These are phyloP conservation scores for Panicum hallii DNA, from an alignment of 202 grass and related monocot species.

Conservation along the genomic window DNA sequence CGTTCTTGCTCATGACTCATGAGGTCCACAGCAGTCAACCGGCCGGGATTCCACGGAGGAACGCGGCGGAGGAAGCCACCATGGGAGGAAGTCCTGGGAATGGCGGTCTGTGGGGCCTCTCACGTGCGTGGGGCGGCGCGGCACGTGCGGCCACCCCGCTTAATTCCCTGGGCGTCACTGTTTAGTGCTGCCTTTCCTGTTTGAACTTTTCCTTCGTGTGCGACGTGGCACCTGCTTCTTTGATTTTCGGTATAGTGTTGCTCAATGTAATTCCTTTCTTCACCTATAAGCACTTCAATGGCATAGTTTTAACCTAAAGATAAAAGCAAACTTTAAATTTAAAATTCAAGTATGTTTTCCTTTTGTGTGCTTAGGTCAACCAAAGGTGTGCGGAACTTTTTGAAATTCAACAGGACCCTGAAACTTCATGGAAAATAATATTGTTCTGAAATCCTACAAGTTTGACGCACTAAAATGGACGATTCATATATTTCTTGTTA, in stretches of 20 bases:
- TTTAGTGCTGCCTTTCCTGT: slow-evolving; percentile 20
- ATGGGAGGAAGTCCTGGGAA: slow-evolving; percentile 18
- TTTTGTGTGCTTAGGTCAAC: no score
- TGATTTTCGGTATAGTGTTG: slow-evolving; percentile 24
- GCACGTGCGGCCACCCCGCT: slow-evolving; percentile 50
- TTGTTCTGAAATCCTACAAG: no score
- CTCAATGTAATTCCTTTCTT: background rate
- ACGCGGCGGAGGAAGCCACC: slow-evolving; percentile 3
- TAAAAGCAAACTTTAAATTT: background rate
- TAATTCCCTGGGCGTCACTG: slow-evolving; percentile 19
- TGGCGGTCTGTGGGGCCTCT: slow-evolving; percentile 52
- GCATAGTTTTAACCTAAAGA: background rate
- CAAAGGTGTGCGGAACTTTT: background rate
- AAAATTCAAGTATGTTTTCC: background rate
- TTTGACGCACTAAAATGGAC: background rate
- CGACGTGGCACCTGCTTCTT: slow-evolving; percentile 32
- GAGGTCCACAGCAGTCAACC: slow-evolving; percentile 43
- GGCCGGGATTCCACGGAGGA: slow-evolving; percentile 24
- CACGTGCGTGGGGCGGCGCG: slow-evolving; percentile 43
- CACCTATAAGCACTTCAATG: background rate
- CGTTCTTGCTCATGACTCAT: slow-evolving; percentile 44
- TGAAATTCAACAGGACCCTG: background rate
- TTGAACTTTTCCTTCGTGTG: background rate
- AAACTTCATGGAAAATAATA: no score
- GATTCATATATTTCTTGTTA: background rate